Percentiles rank a stretch among this genome's conserved stretches.
phyloP scores from a whole-genome alignment of 2,329 filamentous ascomycete genomes.

The Fusarium fracticaudum region DNA sequence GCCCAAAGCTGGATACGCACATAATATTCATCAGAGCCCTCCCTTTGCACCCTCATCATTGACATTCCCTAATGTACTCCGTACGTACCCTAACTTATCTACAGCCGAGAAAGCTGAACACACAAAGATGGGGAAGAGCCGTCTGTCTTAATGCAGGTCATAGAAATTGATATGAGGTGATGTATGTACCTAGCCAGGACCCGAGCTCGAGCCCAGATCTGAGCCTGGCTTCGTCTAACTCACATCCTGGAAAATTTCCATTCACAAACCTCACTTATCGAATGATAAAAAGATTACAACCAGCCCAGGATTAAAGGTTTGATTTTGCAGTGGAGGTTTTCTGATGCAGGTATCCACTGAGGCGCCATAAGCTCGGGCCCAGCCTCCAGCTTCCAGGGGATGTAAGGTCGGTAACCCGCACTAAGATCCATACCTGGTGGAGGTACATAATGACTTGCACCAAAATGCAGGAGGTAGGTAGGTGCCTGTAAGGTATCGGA shows the following conservation, averaged over 20 bases:
- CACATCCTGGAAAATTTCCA: conserved; percentile 17
- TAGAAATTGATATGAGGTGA: conserved; percentile 21
- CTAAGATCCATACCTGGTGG: conserved; percentile 12
- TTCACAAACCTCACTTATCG: conserved; percentile 28
- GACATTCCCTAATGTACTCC: neutral
- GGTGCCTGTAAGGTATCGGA: conserved; percentile 25
- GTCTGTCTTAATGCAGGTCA: neutral
- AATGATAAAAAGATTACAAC: conserved; percentile 24
- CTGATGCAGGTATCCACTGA: conserved; percentile 18
- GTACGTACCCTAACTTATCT: neutral
- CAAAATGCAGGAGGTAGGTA: conserved; percentile 20
- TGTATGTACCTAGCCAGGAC: neutral
- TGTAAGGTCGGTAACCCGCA: conserved; percentile 8
- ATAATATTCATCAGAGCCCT: conserved; percentile 2
- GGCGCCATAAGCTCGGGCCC: conserved; percentile 21
- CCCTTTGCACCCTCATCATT: neutral
- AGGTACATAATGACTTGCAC: conserved; percentile 30
- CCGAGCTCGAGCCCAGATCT: conserved; percentile 32
- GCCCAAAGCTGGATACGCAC: neutral
- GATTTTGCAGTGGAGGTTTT: conserved; percentile 14
- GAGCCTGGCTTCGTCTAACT: conserved; percentile 14
- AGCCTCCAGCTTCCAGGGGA: conserved; percentile 20
- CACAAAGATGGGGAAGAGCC: conserved; percentile 11
- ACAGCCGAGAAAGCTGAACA: conserved; percentile 6
- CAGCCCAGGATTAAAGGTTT: conserved; percentile 2